Conservation (phyloP, 2,329 filamentous ascomycete genomes). For the Arthrinium phaeospermum region DNA sequence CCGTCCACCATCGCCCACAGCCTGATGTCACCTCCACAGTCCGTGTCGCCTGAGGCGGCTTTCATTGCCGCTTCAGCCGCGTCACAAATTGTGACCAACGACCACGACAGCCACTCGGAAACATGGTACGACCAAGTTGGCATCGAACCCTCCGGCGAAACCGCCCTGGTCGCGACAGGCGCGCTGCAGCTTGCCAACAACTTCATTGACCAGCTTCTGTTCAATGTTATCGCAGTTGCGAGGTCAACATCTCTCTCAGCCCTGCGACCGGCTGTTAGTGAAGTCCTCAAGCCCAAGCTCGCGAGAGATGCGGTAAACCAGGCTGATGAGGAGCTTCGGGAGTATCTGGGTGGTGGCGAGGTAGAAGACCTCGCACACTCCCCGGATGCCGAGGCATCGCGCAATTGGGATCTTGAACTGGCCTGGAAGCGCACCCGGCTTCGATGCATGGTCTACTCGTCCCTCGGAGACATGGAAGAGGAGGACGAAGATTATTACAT, state of each 20-base stretch:
- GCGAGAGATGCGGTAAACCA: constrained; percentile 83
- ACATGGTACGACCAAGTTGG: constrained; percentile 73
- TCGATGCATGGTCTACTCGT: constrained; percentile 98
- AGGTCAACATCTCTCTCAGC: constrained; percentile 77
- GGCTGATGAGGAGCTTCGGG: constrained; percentile 84
- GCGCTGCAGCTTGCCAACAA: constrained; percentile 83
- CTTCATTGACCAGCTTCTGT: constrained; percentile 92
- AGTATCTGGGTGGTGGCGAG: constrained; percentile 81
- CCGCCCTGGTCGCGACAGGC: constrained; percentile 72
- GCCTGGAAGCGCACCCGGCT: constrained; percentile 93
- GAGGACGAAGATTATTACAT: constrained; percentile 93
- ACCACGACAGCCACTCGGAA: constrained; percentile 77
- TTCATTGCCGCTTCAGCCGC: constrained; percentile 91
- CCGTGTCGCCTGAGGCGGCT: constrained; percentile 76
- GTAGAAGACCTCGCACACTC: constrained; percentile 72
- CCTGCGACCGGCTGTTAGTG: constrained; percentile 80
- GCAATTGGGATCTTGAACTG: constrained; percentile 86
- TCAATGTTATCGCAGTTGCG: constrained; percentile 83
- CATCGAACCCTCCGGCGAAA: constrained; percentile 68
- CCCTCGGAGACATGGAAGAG: constrained; percentile 95
- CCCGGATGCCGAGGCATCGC: constrained; percentile 55
- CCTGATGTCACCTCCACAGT: constrained; percentile 69
- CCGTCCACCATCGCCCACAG: constrained; percentile 65
- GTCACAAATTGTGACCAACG: constrained; percentile 88
- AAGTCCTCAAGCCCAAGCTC: constrained; percentile 87